These are phyloP conservation scores for Boletus sp. DNA, from an alignment of 1,284 basidiomycete genomes.

Conservation along the genomic window DNA sequence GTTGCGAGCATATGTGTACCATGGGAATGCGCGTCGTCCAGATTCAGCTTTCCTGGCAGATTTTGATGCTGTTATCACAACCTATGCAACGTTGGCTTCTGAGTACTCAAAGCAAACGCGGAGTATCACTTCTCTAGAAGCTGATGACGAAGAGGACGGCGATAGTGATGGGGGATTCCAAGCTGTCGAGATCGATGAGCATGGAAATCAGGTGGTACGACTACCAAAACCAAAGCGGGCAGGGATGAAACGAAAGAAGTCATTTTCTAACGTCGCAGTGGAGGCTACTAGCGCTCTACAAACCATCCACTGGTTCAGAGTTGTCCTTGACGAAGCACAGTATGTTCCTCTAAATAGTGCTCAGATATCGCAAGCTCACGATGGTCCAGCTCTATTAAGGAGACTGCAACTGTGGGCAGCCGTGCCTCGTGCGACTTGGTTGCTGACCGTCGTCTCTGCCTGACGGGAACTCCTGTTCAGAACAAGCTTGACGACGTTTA, in stretches of 20 bases:
- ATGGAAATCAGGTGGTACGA: conserved; percentile 58
- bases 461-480: conserved; percentile 98
- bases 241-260: conserved; percentile 67
- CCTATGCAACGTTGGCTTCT: conserved; percentile 91
- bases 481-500: conserved; percentile 98
- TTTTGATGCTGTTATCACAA: conserved; percentile 97
- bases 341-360: conserved; percentile 42
- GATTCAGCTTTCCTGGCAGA: conserved; percentile 85
- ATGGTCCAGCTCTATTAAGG: conserved; percentile 86
- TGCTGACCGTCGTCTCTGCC: conserved; percentile 88
- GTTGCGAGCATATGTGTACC: conserved; percentile 90
- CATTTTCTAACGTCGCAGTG: conserved; percentile 42
- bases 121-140: conserved; percentile 52
- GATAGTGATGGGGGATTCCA: conserved; percentile 59
- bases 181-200: conserved; percentile 64
- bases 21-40: conserved; percentile 84
- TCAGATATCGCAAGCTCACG: conserved; percentile 5
- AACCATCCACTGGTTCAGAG: conserved; percentile 94
- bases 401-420: conserved; percentile 89
- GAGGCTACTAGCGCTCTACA: conserved; percentile 87
- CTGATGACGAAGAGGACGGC: conserved; percentile 66
- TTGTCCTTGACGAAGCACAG: conserved; percentile 98
- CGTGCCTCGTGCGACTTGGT: conserved; percentile 93
- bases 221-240: conserved; percentile 56
- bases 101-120: conserved; percentile 90